Conservation (phyloP, 2,329 filamentous ascomycete genomes). For the Penicillium hesseltinei region DNA sequence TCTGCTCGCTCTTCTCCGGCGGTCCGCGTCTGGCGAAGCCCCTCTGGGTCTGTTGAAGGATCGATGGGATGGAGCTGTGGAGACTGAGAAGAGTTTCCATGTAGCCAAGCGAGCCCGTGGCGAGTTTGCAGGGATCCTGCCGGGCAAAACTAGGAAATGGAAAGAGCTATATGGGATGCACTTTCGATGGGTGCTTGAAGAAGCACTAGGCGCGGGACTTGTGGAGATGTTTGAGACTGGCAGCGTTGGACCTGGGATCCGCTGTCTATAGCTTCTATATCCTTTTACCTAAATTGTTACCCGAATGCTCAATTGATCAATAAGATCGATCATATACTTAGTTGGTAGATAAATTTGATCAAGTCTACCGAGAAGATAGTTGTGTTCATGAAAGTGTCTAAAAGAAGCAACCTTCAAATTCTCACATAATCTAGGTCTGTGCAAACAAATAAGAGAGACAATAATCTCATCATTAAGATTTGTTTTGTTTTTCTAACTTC, state of each 20-base stretch:
- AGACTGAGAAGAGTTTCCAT: constrained; percentile 44
- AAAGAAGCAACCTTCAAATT: background rate
- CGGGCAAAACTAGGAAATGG: constrained; percentile 64
- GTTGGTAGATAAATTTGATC: background rate
- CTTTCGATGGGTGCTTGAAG: constrained; percentile 61
- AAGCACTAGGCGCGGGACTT: constrained; percentile 59
- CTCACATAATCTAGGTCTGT: background rate
- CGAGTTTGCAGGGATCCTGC: constrained; percentile 55
- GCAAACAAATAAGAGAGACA: background rate
- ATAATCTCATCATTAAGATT: background rate
- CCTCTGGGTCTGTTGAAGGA: constrained; percentile 56
- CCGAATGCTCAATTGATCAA: background rate
- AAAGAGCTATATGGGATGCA: constrained; percentile 57
- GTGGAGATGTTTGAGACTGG: constrained; percentile 64
- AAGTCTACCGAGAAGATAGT: background rate
- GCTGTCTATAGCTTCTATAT: constrained; percentile 31
- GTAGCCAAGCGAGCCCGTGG: constrained; percentile 55
- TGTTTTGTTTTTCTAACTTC: background rate
- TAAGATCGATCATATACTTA: background rate
- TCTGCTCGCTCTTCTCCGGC: constrained; percentile 52
- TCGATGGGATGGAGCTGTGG: constrained; percentile 63
- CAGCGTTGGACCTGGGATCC: constrained; percentile 58
- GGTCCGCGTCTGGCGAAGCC: constrained; percentile 54
- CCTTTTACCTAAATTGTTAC: background rate
- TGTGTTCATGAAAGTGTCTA: background rate